Evolutionary conservation across 2,329 filamentous ascomycete species (phyloP).

Genomic region (Colletotrichum somersetense): DNA sequence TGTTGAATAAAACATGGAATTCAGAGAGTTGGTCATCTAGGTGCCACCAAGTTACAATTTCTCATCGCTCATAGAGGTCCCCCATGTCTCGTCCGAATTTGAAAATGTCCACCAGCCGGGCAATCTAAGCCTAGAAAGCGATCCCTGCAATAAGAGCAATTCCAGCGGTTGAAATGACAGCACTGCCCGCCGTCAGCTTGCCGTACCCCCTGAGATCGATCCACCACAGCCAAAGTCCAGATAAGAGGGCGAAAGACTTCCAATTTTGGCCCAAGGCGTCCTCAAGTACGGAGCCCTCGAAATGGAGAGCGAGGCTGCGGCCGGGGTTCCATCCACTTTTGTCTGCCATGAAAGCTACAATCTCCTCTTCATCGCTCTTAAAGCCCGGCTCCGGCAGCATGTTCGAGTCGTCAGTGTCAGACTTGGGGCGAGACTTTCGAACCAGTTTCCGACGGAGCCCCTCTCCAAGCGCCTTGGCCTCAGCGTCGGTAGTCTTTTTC

Average conservation of each 20-base stretch:
- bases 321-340: background rate
- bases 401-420: background rate
- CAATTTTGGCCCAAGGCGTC: background rate
- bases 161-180: background rate
- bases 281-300: background rate
- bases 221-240: conserved; percentile 4
- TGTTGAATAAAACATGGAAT: background rate
- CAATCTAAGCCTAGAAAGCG: background rate
- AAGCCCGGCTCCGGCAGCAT: background rate
- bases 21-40: background rate
- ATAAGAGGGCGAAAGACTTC: background rate
- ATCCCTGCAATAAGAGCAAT: background rate
- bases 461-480: background rate
- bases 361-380: background rate
- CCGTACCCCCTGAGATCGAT: background rate
- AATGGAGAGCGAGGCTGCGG: background rate
- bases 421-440: background rate
- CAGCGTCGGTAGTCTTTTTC: background rate
- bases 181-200: background rate
- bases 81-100: background rate
- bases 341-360: background rate
- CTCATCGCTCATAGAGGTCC: background rate
- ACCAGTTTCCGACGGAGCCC: background rate
- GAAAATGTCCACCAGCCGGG: background rate
- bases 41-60: background rate